A percentile compares a stretch with the other conserved stretches of the same genome.
Evolutionary conservation across 1,284 basidiomycete species (phyloP).

Genomic region (Lentinus polychrous): DNA sequence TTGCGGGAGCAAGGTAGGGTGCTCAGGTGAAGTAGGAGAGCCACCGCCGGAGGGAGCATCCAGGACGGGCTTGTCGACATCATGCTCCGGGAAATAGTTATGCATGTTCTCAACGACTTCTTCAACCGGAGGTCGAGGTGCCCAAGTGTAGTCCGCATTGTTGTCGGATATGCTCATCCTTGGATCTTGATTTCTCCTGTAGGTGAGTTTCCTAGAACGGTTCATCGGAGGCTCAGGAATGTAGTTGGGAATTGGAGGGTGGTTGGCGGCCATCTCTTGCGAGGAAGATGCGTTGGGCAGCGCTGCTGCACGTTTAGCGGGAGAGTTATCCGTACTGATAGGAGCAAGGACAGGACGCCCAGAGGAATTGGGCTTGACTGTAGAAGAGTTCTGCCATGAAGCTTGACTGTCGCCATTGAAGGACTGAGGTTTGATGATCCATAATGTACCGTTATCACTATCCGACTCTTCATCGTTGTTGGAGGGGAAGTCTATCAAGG

Average conservation of each 20-base stretch:
- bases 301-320: conserved; percentile 11
- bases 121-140: conserved; percentile 87
- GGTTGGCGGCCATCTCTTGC: conserved; percentile 14
- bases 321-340: conserved; percentile 22
- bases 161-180: conserved; percentile 57
- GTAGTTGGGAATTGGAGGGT: conserved; percentile 18
- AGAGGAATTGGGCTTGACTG: conserved; percentile 9
- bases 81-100: conserved; percentile 94
- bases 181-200: conserved; percentile 26
- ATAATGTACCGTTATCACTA: conserved; percentile 31
- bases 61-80: conserved; percentile 93
- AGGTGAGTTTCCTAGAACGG: conserved; percentile 13
- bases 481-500: conserved; percentile 6
- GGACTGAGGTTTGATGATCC: conserved; percentile 22
- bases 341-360: conserved; percentile 20
- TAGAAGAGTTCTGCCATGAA: conserved; percentile 9
- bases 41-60: conserved; percentile 76
- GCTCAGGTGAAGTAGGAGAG: conserved; percentile 69
- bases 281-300: conserved; percentile 15
- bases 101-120: conserved; percentile 92
- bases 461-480: conserved; percentile 30
- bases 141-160: conserved; percentile 62
- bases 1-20: conserved; percentile 30
- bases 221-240: conserved; percentile 14
- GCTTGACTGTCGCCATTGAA: conserved; percentile 12